Conservation (phyloP, 2,329 filamentous ascomycete species). For the Fusarium sublunatum region DNA sequence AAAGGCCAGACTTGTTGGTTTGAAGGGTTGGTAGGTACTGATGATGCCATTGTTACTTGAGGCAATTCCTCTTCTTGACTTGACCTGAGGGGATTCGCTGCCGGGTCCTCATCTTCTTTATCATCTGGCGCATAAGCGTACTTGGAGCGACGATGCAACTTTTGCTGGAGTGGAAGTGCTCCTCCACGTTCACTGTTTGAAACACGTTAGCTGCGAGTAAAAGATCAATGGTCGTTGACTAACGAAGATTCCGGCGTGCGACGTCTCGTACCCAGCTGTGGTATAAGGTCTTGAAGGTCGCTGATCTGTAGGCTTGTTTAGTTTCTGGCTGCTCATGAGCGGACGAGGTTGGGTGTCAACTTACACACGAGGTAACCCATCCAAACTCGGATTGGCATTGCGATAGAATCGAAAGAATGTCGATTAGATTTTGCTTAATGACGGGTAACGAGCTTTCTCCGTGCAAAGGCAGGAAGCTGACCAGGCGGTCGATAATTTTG, state of each 20-base stretch:
- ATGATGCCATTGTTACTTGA: fast-evolving
- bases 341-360: not conserved
- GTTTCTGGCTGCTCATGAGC: fast-evolving
- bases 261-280: constrained; percentile 7
- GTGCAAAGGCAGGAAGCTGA: constrained; percentile 6
- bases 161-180: constrained; percentile 6
- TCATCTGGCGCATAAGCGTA: constrained; percentile 30
- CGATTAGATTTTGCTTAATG: constrained; percentile 23
- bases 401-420: constrained; percentile 13
- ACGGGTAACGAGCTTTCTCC: constrained; percentile 13
- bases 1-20: constrained; percentile 24
- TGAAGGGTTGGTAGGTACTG: not conserved
- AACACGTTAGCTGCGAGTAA: not conserved
- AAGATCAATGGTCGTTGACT: not conserved
- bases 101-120: constrained; percentile 27
- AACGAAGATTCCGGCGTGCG: constrained; percentile 9
- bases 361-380: constrained; percentile 27
- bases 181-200: not conserved
- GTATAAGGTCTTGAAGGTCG: constrained; percentile 28
- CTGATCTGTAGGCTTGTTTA: constrained; percentile 3
- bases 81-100: constrained; percentile 1
- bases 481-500: constrained; percentile 36
- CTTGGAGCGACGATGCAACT: constrained; percentile 37
- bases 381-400: not conserved
- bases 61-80: not conserved